A percentile compares a stretch with the other conserved stretches of the same genome.
phyloP scores from a whole-genome alignment of 257 asterid species.

The Sherardia arvensis region DNA sequence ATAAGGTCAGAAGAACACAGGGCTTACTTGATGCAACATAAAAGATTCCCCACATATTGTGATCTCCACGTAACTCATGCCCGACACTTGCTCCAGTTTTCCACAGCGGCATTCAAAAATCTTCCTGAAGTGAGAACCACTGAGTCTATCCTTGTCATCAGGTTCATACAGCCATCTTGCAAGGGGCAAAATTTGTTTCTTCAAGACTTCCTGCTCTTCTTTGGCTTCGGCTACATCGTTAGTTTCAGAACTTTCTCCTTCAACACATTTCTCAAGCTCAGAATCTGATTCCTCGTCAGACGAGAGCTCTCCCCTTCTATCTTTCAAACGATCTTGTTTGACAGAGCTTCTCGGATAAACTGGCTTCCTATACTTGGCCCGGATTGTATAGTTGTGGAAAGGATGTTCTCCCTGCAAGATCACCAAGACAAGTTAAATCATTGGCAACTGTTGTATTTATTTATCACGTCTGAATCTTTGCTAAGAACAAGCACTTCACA shows the following conservation, averaged over 20 bases:
- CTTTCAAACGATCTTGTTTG: constrained; percentile 17
- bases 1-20: neutral
- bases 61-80: constrained; percentile 57
- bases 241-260: constrained; percentile 27
- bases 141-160: constrained; percentile 64
- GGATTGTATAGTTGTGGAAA: constrained; percentile 82
- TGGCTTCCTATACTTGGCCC: constrained; percentile 67
- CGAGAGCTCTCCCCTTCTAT: constrained; percentile 13
- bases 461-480: neutral
- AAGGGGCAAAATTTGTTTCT: constrained; percentile 29
- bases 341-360: constrained; percentile 21
- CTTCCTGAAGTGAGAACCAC: constrained; percentile 79
- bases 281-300: constrained; percentile 24
- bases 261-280: constrained; percentile 41
- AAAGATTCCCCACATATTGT: constrained; percentile 89
- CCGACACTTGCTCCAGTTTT: constrained; percentile 51
- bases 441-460: neutral
- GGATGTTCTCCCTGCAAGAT: constrained; percentile 84
- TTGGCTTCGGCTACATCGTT: constrained; percentile 21
- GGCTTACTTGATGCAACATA: constrained; percentile 90
- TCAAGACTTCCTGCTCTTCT: constrained; percentile 19
- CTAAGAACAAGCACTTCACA: neutral
- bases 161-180: constrained; percentile 92
- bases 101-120: constrained; percentile 73
- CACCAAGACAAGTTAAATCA: constrained; percentile 16